A percentile compares a stretch with the other conserved stretches of the same genome.
phyloP scores from a whole-genome alignment of 2,329 filamentous ascomycete genomes.

The Pezicula rhizophila region DNA sequence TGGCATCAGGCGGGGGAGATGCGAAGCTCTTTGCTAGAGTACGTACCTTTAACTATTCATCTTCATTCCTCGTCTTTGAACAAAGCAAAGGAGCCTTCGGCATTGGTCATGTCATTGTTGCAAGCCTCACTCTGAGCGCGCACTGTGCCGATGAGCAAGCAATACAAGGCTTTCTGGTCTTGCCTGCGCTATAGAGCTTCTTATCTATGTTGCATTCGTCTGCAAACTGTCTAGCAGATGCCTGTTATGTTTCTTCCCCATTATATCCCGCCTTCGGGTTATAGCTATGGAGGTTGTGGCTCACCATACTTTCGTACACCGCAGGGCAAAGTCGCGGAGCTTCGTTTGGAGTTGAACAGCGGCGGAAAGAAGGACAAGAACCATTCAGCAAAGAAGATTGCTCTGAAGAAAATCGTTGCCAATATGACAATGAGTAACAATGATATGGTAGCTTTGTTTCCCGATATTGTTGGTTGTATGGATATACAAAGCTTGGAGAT shows the following conservation, averaged over 20 bases:
- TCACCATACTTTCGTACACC: conserved; percentile 31
- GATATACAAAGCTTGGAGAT: conserved; percentile 90
- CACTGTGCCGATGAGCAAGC: background rate
- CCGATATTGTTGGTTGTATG: conserved; percentile 95
- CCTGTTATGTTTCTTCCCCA: conserved; percentile 26
- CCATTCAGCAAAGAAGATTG: conserved; percentile 89
- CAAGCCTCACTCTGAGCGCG: background rate
- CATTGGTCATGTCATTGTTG: background rate
- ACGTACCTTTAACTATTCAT: conserved; percentile 36
- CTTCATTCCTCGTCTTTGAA: conserved; percentile 15
- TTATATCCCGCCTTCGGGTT: conserved; percentile 19
- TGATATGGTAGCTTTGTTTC: conserved; percentile 96
- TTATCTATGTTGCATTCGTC: background rate
- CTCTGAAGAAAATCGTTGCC: conserved; percentile 97
- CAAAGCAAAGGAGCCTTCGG: background rate
- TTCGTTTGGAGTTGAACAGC: conserved; percentile 88
- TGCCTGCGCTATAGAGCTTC: background rate
- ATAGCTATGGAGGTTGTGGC: conserved; percentile 14
- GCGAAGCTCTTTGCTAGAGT: conserved; percentile 99
- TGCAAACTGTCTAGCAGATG: background rate
- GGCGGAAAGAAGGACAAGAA: conserved; percentile 99
- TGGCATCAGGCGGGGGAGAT: conserved; percentile 67
- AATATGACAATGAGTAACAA: conserved; percentile 99
- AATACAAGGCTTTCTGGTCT: background rate
- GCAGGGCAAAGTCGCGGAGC: conserved; percentile 98